phyloP scores from a whole-genome alignment of 1,284 basidiomycete species.

The Trichosporon coremiiforme region DNA sequence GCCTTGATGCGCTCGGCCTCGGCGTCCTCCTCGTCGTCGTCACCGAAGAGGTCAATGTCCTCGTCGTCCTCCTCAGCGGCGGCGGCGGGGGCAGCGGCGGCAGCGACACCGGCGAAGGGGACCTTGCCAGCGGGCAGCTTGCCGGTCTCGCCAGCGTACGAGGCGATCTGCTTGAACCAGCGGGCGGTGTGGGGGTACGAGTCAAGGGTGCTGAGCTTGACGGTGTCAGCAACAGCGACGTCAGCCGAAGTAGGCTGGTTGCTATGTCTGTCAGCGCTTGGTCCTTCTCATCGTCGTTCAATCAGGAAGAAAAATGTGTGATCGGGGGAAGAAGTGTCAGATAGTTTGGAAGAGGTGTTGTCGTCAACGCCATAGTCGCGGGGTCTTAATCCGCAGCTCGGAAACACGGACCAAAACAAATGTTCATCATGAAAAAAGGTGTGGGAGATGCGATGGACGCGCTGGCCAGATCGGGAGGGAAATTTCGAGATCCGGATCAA shows the following conservation, averaged over 20 bases:
- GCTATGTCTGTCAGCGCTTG: constrained; percentile 59
- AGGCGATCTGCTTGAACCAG: constrained; percentile 94
- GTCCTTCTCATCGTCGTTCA: constrained; percentile 21
- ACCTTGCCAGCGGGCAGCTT: constrained; percentile 81
- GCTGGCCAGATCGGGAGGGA: neutral
- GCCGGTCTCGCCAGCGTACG: constrained; percentile 76
- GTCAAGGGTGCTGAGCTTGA: constrained; percentile 26
- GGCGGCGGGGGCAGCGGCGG: constrained; percentile 56
- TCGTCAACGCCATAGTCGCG: constrained; percentile 66
- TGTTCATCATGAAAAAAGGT: constrained; percentile 64
- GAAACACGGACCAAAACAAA: constrained; percentile 98
- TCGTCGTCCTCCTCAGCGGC: constrained; percentile 72
- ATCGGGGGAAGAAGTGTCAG: constrained; percentile 65
- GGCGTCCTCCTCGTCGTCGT: constrained; percentile 74
- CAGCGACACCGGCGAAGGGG: constrained; percentile 71
- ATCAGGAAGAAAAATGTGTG: constrained; percentile 19
- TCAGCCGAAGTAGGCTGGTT: constrained; percentile 96
- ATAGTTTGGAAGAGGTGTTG: constrained; percentile 68
- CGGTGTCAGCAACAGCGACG: constrained; percentile 84
- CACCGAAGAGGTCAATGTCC: constrained; percentile 88
- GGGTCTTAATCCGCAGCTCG: constrained; percentile 94
- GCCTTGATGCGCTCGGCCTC: constrained; percentile 94
- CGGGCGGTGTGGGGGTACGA: constrained; percentile 71
- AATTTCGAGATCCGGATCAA: neutral
- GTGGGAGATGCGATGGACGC: constrained; percentile 1